Evolutionary conservation across 768 basidiomycete species (phyloP).

Genomic region (Phaffia australis): DNA sequence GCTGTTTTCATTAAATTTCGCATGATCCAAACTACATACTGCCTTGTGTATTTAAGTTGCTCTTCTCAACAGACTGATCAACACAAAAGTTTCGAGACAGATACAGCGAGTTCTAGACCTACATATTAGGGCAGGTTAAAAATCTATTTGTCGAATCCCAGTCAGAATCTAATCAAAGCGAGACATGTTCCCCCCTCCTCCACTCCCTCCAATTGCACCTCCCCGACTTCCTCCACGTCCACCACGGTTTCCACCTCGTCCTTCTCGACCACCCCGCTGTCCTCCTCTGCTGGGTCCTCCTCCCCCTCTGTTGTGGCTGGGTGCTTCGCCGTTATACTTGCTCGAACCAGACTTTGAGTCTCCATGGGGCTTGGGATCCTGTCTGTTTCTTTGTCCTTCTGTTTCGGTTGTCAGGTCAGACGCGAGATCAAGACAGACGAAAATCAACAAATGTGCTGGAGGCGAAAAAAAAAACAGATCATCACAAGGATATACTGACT

Average conservation of each 20-base stretch:
- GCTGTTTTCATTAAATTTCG: too few species aligned
- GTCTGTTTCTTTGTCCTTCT: slow-evolving; percentile 9
- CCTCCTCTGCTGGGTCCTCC: slow-evolving; percentile 1
- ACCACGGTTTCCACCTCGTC: slow-evolving; percentile 1
- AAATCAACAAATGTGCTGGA: too few species aligned
- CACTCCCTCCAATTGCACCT: neutral
- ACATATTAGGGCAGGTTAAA: too few species aligned
- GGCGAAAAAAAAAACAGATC: slow-evolving; percentile 28
- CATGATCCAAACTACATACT: too few species aligned
- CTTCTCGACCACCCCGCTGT: slow-evolving; percentile 1
- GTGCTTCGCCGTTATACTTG: slow-evolving; percentile 7
- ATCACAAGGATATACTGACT: slow-evolving; percentile 22
- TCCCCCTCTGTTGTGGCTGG: slow-evolving; percentile 2
- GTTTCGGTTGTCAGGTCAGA: neutral
- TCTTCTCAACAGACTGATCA: too few species aligned
- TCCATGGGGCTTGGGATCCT: neutral
- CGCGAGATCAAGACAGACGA: too few species aligned
- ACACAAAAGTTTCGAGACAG: too few species aligned
- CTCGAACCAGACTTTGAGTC: slow-evolving; percentile 4
- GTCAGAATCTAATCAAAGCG: too few species aligned
- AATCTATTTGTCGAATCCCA: too few species aligned
- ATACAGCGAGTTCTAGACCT: too few species aligned
- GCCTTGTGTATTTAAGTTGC: too few species aligned
- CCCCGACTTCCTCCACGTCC: slow-evolving; percentile 3
- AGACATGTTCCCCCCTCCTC: neutral